Evolutionary conservation across 169 alveolate genomes (phyloP).

Genomic region (Plasmodium knowlesi): DNA sequence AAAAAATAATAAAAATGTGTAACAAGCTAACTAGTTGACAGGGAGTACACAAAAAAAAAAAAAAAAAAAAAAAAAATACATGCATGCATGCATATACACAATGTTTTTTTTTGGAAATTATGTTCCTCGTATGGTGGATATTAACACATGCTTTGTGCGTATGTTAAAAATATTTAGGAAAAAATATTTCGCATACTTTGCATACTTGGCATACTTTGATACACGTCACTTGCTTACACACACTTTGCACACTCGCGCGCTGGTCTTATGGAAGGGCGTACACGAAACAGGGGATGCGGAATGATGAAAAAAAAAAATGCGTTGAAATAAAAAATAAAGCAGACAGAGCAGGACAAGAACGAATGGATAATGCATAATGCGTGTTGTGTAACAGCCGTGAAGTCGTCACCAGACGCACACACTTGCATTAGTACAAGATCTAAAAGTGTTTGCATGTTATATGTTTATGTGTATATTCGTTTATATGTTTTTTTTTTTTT

Average conservation of each 20-base stretch:
- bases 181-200: neutral
- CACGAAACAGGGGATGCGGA: neutral
- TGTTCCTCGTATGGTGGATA: neutral
- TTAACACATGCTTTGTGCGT: neutral
- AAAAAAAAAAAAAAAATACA: neutral
- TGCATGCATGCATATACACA: neutral
- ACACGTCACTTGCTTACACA: neutral
- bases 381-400: constrained; percentile 13
- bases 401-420: constrained; percentile 32
- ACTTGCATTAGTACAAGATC: constrained; percentile 51
- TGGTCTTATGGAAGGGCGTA: neutral
- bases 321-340: neutral
- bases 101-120: neutral
- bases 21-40: neutral
- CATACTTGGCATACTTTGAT: neutral
- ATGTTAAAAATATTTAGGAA: neutral
- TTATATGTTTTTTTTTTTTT: too few relatives aligned
- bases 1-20: neutral
- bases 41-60: neutral
- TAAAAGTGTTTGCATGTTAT: too few relatives aligned
- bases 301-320: neutral
- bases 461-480: too few relatives aligned
- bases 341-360: neutral
- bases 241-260: neutral
- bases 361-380: neutral